These are phyloP conservation scores for Arthrobotrys megalospora DNA, from an alignment of 2,329 filamentous ascomycete genomes.

Conservation along the genomic window DNA sequence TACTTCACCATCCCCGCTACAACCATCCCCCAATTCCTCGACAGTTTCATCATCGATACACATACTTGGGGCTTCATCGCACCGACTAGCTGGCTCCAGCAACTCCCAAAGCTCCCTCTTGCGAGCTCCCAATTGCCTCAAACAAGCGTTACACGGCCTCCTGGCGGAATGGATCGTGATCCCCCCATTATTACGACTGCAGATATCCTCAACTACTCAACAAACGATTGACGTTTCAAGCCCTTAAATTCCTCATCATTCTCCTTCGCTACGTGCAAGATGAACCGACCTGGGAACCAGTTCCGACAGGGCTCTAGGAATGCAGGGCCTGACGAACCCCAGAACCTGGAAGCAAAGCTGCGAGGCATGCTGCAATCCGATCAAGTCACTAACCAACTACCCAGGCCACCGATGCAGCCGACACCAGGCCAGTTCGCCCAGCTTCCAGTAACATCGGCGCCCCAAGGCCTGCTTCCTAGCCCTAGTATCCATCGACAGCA, in stretches of 20 bases:
- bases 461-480: conserved; percentile 36
- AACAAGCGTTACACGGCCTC: conserved; percentile 5
- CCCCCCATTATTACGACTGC: conserved; percentile 35
- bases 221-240: conserved; percentile 50
- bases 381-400: conserved; percentile 6
- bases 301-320: conserved; percentile 27
- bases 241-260: not conserved
- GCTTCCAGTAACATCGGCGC: conserved; percentile 30
- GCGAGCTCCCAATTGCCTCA: conserved; percentile 12
- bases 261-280: not conserved
- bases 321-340: not conserved
- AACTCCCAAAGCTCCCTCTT: not conserved
- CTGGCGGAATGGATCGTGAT: conserved; percentile 60
- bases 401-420: not conserved
- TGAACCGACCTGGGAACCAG: conserved; percentile 20
- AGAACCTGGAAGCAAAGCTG: conserved; percentile 50
- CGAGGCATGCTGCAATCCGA: conserved; percentile 45
- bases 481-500: conserved; percentile 53
- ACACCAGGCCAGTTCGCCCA: conserved; percentile 20
- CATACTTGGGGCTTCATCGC: conserved; percentile 5
- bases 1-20: not conserved
- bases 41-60: not conserved
- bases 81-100: conserved; percentile 7
- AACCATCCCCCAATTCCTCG: not conserved
- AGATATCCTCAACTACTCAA: conserved; percentile 49